Evolutionary conservation across 2,329 filamentous ascomycete genomes (phyloP), one percentile per base, ranked within the genome.

Genomic region (Ophiostoma sp.): DNA sequence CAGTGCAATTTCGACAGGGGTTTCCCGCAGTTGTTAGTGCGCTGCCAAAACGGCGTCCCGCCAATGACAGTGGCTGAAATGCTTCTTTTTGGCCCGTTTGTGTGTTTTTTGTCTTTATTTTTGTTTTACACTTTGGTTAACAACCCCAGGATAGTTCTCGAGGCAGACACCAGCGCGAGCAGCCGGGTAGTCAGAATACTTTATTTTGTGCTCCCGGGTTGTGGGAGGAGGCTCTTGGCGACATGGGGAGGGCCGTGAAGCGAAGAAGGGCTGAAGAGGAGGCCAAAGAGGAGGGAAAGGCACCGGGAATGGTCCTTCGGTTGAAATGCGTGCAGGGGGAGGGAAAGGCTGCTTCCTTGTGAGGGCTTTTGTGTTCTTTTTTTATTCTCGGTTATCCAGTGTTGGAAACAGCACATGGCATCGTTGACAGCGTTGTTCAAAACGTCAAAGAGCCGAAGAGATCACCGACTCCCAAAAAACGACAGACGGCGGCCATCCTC

Each of bases 171-270:
- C 61, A 45, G 39, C 36, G 39, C 42, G 45, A 22, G 7, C 63
- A 50, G 39, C 22, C 64, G 17, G 19, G 17, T 12, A 31, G 57
- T 61, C 57, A 36, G 33, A 66, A 28, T 45, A 66, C 42, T 33
- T 68, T 66, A 66, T 66, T 50, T 50, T 68, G 64, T 50, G 64
- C 22, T 50, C 17, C 42, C 45, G 25, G 64, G 25, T 50, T 17
- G 39, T 68, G 64, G 64, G 17, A 11, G 17, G 36, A 0, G 15
- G 9, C 22, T 45, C 61, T 66, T 66, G 42, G 25, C 64, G 22
- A 12, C 64, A 68, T 68, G 64, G 64, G 25, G 42, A 68, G 64
- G 25, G 11, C 42, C 25, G 64, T 19, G 25, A 48, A 50, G 28
- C 42, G 39, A 50, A 63, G 36, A 66, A 42, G 59, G 36, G 36